phyloP scores from a whole-genome alignment of 352 stramenopile species.

The Phytophthora agathidicida region DNA sequence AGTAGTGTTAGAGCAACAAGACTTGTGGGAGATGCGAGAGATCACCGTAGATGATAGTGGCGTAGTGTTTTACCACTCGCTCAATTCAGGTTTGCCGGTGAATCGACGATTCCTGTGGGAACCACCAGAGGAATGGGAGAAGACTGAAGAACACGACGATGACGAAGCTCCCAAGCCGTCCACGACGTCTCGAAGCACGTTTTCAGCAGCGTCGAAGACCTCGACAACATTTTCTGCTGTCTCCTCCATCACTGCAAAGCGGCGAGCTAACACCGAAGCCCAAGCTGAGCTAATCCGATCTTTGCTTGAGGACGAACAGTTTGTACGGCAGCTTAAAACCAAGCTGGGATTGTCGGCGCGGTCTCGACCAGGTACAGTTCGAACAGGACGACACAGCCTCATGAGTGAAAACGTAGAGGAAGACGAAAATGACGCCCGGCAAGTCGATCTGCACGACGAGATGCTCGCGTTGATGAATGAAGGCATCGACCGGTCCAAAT shows the following conservation, averaged over 20 bases:
- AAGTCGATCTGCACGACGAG: conserved; percentile 45
- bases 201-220: conserved; percentile 13
- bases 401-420: conserved; percentile 14
- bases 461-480: conserved; percentile 56
- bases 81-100: conserved; percentile 54
- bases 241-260: conserved; percentile 23
- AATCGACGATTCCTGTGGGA: conserved; percentile 57
- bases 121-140: conserved; percentile 43
- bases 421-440: conserved; percentile 27
- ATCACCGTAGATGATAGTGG: conserved; percentile 49
- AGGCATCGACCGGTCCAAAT: conserved; percentile 49
- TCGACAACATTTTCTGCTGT: conserved; percentile 3
- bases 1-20: conserved; percentile 48
- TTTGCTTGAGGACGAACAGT: conserved; percentile 65
- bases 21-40: conserved; percentile 67
- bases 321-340: conserved; percentile 56
- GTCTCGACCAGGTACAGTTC: conserved; percentile 22
- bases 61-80: conserved; percentile 73
- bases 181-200: conserved; percentile 13
- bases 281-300: conserved; percentile 40
- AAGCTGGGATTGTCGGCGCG: conserved; percentile 59
- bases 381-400: conserved; percentile 9
- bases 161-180: conserved; percentile 8
- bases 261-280: conserved; percentile 31
- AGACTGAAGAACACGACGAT: conserved; percentile 22